phyloP scores from a whole-genome alignment of 768 basidiomycete genomes.

The Tephrocybe sp. region DNA sequence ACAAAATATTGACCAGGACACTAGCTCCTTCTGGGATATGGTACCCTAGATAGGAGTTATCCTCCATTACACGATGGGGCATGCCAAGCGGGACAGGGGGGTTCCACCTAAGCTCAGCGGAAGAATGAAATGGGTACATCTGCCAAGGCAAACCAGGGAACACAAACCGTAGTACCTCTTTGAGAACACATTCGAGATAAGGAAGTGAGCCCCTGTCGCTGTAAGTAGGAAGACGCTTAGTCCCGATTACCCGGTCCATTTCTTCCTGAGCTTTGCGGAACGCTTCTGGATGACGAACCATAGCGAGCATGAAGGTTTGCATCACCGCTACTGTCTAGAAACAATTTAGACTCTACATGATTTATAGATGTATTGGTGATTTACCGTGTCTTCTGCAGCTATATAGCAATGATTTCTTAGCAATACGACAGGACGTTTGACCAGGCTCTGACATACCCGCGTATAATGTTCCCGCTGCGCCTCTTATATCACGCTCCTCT shows the following conservation, averaged over 20 bases:
- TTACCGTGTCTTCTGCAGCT: constrained; percentile 42
- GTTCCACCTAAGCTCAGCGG: constrained; percentile 37
- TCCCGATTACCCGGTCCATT: constrained; percentile 46
- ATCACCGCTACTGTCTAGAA: constrained; percentile 49
- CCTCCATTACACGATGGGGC: constrained; percentile 51
- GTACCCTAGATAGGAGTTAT: constrained; percentile 46
- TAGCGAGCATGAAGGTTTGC: constrained; percentile 49
- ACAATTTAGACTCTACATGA: background rate
- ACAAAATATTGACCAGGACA: constrained; percentile 44
- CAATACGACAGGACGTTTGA: background rate
- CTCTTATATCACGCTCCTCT: constrained; percentile 54
- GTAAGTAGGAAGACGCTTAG: constrained; percentile 44
- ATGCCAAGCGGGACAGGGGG: constrained; percentile 48
- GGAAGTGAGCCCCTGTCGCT: constrained; percentile 42
- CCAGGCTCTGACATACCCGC: constrained; percentile 32
- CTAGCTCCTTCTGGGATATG: constrained; percentile 44
- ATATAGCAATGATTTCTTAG: background rate
- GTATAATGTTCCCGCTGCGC: constrained; percentile 52
- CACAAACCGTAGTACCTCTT: constrained; percentile 45
- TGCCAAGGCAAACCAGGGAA: background rate
- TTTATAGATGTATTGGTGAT: background rate
- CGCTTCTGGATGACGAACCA: constrained; percentile 51
- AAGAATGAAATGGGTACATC: constrained; percentile 1
- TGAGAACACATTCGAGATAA: constrained; percentile 45
- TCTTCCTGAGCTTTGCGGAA: constrained; percentile 48